Evolutionary conservation across 495 filamentous ascomycete genomes (phyloP).

Genomic region (Penicillium salamii): DNA sequence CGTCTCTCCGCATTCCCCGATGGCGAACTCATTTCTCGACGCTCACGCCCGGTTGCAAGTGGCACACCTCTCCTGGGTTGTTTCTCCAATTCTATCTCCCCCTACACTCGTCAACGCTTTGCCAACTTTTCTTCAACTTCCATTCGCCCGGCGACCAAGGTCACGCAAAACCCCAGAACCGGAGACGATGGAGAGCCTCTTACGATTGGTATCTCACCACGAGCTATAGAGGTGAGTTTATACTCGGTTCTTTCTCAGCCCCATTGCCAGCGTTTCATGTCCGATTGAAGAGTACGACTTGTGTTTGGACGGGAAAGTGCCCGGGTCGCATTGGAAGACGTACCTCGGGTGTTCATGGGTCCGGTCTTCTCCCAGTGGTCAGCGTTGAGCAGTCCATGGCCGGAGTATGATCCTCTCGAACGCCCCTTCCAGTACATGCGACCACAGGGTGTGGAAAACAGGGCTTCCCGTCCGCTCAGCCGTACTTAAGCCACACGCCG

Average conservation of each 20-base stretch:
- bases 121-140: constrained; percentile 34
- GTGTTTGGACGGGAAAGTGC: constrained; percentile 7
- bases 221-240: constrained; percentile 70
- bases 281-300: background rate
- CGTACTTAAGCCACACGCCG: constrained; percentile 52
- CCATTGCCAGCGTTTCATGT: background rate
- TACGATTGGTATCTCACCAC: constrained; percentile 72
- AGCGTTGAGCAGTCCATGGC: background rate
- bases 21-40: constrained; percentile 15
- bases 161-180: constrained; percentile 37
- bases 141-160: constrained; percentile 26
- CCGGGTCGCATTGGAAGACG: background rate
- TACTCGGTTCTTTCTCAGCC: background rate
- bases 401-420: constrained; percentile 13
- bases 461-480: constrained; percentile 50
- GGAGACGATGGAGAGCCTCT: constrained; percentile 77
- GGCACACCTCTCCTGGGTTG: background rate
- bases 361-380: background rate
- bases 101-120: constrained; percentile 13
- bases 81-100: background rate
- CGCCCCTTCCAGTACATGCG: constrained; percentile 32
- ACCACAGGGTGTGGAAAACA: constrained; percentile 52
- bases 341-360: background rate
- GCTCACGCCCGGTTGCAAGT: constrained; percentile 7
- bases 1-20: constrained; percentile 38